Base-by-base conservation (phyloP, 2,329 filamentous ascomycete species). In the Curvularia verruculosa region DNA sequence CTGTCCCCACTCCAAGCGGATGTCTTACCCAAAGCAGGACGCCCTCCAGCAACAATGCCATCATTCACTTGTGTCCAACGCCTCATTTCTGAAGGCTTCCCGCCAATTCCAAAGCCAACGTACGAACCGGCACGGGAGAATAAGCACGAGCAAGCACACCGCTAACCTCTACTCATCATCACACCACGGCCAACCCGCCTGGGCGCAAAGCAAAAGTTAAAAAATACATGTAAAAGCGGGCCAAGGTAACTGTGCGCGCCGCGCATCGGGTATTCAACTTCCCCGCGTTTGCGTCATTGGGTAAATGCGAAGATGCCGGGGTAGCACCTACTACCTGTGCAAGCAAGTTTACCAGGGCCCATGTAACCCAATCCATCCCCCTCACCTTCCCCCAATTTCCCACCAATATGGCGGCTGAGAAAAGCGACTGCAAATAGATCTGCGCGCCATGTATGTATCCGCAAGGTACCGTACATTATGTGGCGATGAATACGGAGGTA, bases 131-230 rank as follows among this genome's bases (percentile, higher is more conserved):
- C 39, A 41, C 19, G 53, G 21, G 40, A 54, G 21, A 43, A 54
- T 49, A 56, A 56, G 54, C 54, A 52, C 40, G 9, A 36, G 15
- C 26, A 52, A 55, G 49, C 54, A 43, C 36, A 23, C 51, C 60
- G 45, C 59, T 53, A 58, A 58, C 52, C 61, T 60, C 60, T 60
- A 57, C 61, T 54, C 61, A 66, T 66, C 63, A 59, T 40, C 54
- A 6, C 26, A 23, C 31, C 8, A 56, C 61, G 61, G 61, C 19
- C 60, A 52, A 52, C 57, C 57, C 56, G 63, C 58, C 37, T 15
- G 37, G 18, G 18, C 37, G 37, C 37, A 40, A 18, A 28, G n/a
- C n/a, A n/a, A n/a, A n/a, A n/a, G n/a, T n/a, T n/a, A n/a, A n/a
- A n/a, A n/a, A n/a, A n/a, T n/a, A n/a, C n/a, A n/a, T n/a, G n/a